Conservation (phyloP, 257 asterid species). For the Nyctanthes arbortristis region DNA sequence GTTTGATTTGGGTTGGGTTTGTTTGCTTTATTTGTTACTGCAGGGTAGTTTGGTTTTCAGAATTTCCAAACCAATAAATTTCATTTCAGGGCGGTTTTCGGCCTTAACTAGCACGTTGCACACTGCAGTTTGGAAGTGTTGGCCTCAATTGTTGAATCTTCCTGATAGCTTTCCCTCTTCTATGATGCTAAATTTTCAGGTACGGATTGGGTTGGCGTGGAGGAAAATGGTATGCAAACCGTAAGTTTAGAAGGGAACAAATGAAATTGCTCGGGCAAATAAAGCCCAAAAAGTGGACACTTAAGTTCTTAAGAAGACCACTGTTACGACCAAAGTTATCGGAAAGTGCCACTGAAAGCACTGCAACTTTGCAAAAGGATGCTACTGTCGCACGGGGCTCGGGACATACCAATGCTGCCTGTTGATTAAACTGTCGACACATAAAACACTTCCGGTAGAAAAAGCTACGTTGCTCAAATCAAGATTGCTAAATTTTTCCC, state of each 20-base stretch:
- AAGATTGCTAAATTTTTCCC: too few species aligned
- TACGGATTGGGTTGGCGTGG: slow-evolving; percentile 90
- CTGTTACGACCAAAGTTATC: slow-evolving; percentile 36
- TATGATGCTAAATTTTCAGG: slow-evolving; percentile 39
- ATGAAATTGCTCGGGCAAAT: slow-evolving; percentile 67
- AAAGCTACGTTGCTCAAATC: too few species aligned
- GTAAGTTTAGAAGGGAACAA: slow-evolving; percentile 64
- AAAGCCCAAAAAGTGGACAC: slow-evolving; percentile 67
- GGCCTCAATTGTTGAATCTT: neutral
- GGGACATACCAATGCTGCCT: neutral
- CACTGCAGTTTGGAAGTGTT: neutral
- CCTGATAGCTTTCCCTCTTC: neutral
- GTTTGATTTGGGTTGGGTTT: too few species aligned
- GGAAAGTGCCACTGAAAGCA: slow-evolving; percentile 33
- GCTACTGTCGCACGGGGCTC: neutral
- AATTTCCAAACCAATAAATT: too few species aligned
- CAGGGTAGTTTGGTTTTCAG: too few species aligned
- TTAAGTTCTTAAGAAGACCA: slow-evolving; percentile 65
- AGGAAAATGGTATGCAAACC: slow-evolving; percentile 68
- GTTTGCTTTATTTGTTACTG: too few species aligned
- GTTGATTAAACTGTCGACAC: too few species aligned
- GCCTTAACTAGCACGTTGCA: too few species aligned
- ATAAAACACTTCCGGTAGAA: too few species aligned
- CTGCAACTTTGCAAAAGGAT: slow-evolving; percentile 34
- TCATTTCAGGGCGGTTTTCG: too few species aligned